These are phyloP conservation scores for Xylariaceae sp. DNA, from an alignment of 2,329 filamentous ascomycete species.

Conservation along the genomic window DNA sequence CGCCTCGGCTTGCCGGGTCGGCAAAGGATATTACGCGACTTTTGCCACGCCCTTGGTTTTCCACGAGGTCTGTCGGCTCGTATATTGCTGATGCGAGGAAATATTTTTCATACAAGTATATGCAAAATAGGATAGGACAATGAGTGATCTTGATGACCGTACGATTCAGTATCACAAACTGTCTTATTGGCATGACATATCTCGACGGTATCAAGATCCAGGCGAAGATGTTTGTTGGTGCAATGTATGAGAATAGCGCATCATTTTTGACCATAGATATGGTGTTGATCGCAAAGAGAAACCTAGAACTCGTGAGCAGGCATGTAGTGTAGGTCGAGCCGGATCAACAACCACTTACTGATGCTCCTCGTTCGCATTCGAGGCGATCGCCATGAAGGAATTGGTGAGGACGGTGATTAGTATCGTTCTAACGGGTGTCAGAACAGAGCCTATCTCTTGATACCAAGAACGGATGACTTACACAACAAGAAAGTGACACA, in stretches of 20 bases:
- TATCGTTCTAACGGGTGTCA: slow-evolving; percentile 63
- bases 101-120: slow-evolving; percentile 84
- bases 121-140: slow-evolving; percentile 81
- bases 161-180: slow-evolving; percentile 86
- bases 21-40: slow-evolving; percentile 58
- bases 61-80: slow-evolving; percentile 84
- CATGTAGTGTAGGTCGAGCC: neutral
- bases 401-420: slow-evolving; percentile 95
- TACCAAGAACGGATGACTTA: slow-evolving; percentile 33
- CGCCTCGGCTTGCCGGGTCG: slow-evolving; percentile 57
- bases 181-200: slow-evolving; percentile 76
- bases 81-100: slow-evolving; percentile 76
- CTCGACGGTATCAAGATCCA: slow-evolving; percentile 86
- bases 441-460: slow-evolving; percentile 2
- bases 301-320: slow-evolving; percentile 46
- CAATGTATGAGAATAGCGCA: slow-evolving; percentile 89
- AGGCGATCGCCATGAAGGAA: slow-evolving; percentile 92
- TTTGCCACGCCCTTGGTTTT: slow-evolving; percentile 61
- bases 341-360: slow-evolving; percentile 56
- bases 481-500: slow-evolving; percentile 93
- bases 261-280: slow-evolving; percentile 99
- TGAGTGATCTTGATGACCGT: slow-evolving; percentile 90
- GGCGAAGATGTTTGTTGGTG: slow-evolving; percentile 87
- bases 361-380: slow-evolving; percentile 91
- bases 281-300: slow-evolving; percentile 93